Conservation (phyloP, 768 basidiomycete genomes). For the Calocera viscosa region DNA sequence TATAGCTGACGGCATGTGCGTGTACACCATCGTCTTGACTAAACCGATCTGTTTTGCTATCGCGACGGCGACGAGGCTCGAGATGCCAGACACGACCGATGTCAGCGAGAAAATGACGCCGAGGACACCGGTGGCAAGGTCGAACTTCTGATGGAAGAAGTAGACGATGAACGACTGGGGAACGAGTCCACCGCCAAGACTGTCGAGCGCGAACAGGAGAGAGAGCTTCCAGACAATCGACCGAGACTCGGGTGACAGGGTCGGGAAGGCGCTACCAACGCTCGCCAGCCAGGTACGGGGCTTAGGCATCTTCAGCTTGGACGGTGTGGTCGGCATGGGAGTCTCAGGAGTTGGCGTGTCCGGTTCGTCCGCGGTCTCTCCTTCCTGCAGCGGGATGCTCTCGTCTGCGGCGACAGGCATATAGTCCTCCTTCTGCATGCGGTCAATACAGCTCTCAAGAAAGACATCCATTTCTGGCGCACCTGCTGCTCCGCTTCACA, state of each 20-base stretch:
- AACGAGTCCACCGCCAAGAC: slow-evolving; percentile 21
- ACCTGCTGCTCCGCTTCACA: slow-evolving; percentile 13
- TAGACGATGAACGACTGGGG: slow-evolving; percentile 19
- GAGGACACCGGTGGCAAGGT: slow-evolving; percentile 14
- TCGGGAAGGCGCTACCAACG: slow-evolving; percentile 13
- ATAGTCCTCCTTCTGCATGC: slow-evolving; percentile 4
- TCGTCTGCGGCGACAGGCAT: slow-evolving; percentile 7
- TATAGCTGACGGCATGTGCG: slow-evolving; percentile 21
- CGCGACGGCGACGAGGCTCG: slow-evolving; percentile 20
- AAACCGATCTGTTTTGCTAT: slow-evolving; percentile 20
- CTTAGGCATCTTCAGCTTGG: not conserved
- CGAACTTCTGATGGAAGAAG: slow-evolving; percentile 19
- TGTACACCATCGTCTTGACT: slow-evolving; percentile 8
- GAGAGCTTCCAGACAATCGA: slow-evolving; percentile 21
- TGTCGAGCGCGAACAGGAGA: slow-evolving; percentile 19
- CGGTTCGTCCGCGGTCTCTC: not conserved
- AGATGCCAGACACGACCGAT: slow-evolving; percentile 20
- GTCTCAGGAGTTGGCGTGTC: not conserved
- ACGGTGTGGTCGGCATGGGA: not conserved
- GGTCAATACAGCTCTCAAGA: not conserved
- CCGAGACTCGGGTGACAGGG: slow-evolving; percentile 16
- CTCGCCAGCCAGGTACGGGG: not conserved
- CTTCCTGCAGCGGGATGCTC: not conserved
- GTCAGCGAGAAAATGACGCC: slow-evolving; percentile 21
- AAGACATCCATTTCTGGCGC: not conserved